Percentiles rank a stretch among this genome's conserved stretches.
These are phyloP conservation scores for Aspergillus niger DNA, from an alignment of 2,329 filamentous ascomycete genomes.

Conservation along the genomic window DNA sequence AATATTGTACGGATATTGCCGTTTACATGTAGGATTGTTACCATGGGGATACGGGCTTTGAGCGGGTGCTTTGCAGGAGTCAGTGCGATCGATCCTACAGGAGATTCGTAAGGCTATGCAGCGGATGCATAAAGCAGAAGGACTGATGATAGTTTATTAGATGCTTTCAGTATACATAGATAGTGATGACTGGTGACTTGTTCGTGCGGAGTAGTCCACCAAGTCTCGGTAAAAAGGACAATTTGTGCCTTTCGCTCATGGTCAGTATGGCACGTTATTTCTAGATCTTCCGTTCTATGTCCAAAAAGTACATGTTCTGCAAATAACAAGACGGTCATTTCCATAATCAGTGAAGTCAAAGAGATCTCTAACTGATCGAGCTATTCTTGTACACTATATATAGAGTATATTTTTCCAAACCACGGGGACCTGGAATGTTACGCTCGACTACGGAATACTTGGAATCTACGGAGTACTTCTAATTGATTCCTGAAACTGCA, in stretches of 20 bases:
- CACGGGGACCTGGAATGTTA: not conserved
- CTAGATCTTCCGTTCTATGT: not conserved
- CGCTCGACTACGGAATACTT: not conserved
- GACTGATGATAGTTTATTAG: not conserved
- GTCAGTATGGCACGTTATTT: too few species aligned
- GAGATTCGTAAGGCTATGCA: not conserved
- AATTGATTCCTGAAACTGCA: not conserved
- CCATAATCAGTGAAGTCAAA: too few species aligned
- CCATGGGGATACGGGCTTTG: not conserved
- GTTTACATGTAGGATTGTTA: not conserved
- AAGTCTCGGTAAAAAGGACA: too few species aligned
- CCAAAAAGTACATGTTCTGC: not conserved
- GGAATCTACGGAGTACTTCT: not conserved
- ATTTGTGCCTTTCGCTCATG: too few species aligned
- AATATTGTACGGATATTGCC: not conserved
- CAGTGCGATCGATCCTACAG: not conserved
- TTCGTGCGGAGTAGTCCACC: not conserved
- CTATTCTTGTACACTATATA: not conserved
- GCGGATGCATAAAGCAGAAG: not conserved
- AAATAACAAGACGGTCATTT: too few species aligned
- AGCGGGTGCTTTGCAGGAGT: not conserved
- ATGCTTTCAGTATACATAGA: too few species aligned
- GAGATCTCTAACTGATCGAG: too few species aligned
- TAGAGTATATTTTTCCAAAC: not conserved
- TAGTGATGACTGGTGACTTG: not conserved